Evolutionary conservation across 2,329 filamentous ascomycete species (phyloP), one percentile per base, ranked within the genome.

Genomic region (Sclerotinia borealis): DNA sequence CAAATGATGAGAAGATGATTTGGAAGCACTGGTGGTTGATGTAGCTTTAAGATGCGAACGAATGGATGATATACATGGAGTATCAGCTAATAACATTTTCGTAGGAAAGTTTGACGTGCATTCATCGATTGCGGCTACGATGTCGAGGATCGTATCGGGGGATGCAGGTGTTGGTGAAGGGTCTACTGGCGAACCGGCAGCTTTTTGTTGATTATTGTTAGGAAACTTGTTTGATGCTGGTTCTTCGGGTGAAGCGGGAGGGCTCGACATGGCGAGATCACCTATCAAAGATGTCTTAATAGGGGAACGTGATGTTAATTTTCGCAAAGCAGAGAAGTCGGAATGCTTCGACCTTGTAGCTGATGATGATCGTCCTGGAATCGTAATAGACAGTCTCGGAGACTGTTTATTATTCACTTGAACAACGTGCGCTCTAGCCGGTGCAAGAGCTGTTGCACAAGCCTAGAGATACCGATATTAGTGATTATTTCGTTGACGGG

Each of bases 371-470:
- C 66, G 51, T 19, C 64, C 50, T n/a, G 69, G 68, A 39, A 69
- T 66, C 5, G 54, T 65, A 17, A 67, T 56, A 11, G 64, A 52
- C 10, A 68, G 64, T 29, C 43, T 36, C 27, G 54, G 45, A 10
- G 50, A 29, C 41, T 41, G 22, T 25, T 48, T 65, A 25, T 50
- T 31, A 55, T 68, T 66, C 4, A 73, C 61, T 39, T 71, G 52
- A 17, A 72, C 59, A 11, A 71, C 66, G 2, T 69, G 68, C 10
- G 70, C 69, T 60, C 67, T 71, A 0, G 63, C 64, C 36, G 69
- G 68, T 25, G 69, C 49, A 0, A 72, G 51, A 15, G 65, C 64
- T 25, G 71, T 72, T 39, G 70, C 68, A 25, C 65, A 68, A 27
- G 66, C 64, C 71, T 71, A 34, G 22, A 41, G 5, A 19, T 19